Conservation (phyloP, 1,284 basidiomycete species). For the Melampsora americana region DNA sequence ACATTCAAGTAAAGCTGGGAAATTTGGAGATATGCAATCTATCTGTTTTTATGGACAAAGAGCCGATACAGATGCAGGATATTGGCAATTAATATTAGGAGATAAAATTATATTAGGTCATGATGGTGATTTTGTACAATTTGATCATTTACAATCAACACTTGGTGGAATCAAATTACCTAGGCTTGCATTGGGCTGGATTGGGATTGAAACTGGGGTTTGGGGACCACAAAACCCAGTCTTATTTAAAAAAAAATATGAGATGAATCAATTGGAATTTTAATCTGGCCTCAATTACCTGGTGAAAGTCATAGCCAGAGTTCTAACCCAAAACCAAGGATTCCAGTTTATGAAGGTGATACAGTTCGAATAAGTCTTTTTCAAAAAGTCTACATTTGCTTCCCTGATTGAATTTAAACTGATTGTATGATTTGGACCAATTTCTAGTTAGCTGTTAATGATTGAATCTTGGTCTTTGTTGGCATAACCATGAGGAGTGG, state of each 20-base stretch:
- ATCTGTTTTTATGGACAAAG: background rate
- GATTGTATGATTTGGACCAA: too few relatives aligned
- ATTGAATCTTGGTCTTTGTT: constrained; percentile 16
- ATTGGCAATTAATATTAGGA: background rate
- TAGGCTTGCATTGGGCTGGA: background rate
- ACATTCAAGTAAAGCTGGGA: too few relatives aligned
- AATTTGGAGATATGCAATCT: background rate
- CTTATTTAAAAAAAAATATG: constrained; percentile 16
- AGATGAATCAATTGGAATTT: constrained; percentile 13
- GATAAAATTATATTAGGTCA: background rate
- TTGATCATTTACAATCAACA: constrained; percentile 1
- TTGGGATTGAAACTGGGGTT: constrained; percentile 16
- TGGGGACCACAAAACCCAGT: constrained; percentile 16
- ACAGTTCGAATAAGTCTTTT: background rate
- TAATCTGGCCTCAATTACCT: constrained; percentile 19
- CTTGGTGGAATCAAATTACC: background rate
- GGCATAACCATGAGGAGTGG: constrained; percentile 1
- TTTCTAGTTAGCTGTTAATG: constrained; percentile 13
- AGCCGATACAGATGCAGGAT: background rate
- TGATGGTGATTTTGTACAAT: background rate
- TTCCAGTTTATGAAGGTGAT: constrained; percentile 23
- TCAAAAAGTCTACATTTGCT: too few relatives aligned
- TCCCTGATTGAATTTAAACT: too few relatives aligned
- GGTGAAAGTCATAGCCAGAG: background rate
- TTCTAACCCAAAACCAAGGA: constrained; percentile 5